Evolutionary conservation across 2,329 filamentous ascomycete genomes (phyloP).

Genomic region (Exophiala phaeomuriformis): DNA sequence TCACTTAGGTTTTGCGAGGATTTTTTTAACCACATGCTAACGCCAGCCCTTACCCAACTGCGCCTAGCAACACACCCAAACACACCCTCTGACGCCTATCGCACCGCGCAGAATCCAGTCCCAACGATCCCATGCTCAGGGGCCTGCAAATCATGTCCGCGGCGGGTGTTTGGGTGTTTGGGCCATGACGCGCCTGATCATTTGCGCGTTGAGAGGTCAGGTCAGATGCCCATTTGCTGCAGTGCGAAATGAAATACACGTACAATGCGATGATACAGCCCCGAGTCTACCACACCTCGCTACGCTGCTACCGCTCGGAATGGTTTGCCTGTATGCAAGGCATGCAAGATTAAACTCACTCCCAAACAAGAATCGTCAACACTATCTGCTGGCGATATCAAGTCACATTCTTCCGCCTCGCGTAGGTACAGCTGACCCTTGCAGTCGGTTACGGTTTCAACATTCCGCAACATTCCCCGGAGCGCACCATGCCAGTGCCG

Average conservation of each 20-base stretch:
- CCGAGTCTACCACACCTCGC: not conserved
- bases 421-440: not conserved
- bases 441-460: not conserved
- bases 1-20: not conserved
- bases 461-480: too few species aligned
- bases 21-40: conserved; percentile 9
- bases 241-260: too few species aligned
- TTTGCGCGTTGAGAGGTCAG: conserved; percentile 14
- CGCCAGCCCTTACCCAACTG: conserved; percentile 6
- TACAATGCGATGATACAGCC: too few species aligned
- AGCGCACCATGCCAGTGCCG: too few species aligned
- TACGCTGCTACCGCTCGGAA: not conserved
- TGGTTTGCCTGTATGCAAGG: not conserved
- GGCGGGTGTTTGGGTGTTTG: not conserved
- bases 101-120: not conserved
- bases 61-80: conserved; percentile 7
- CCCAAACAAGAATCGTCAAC: not conserved
- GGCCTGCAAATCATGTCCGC: conserved; percentile 6
- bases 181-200: conserved; percentile 15
- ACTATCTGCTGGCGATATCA: not conserved
- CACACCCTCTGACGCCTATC: conserved; percentile 12
- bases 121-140: conserved; percentile 3
- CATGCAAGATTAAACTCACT: not conserved
- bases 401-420: not conserved
- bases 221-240: not conserved